Conservation (phyloP, 192 early-diverging fungal genomes). For the Ambispora gerdemannii region DNA sequence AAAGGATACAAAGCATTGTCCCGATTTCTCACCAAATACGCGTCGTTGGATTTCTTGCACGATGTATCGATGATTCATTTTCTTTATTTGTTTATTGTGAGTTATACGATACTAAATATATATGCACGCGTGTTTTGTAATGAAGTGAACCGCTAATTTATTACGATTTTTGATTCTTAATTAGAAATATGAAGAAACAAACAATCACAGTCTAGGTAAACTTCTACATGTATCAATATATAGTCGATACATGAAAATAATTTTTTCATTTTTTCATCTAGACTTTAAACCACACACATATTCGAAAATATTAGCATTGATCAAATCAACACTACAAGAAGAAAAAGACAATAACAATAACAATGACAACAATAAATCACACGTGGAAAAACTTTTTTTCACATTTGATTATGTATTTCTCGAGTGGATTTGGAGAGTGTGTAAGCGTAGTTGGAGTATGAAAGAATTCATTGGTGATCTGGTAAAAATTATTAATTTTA, state of each 20-base stretch:
- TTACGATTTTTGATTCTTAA: not conserved
- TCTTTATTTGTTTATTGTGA: slow-evolving; percentile 23
- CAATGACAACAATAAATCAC: not conserved
- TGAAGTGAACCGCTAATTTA: not conserved
- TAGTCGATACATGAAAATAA: not conserved
- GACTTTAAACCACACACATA: slow-evolving; percentile 10
- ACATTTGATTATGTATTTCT: slow-evolving; percentile 8
- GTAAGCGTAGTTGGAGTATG: slow-evolving; percentile 18
- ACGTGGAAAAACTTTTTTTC: slow-evolving; percentile 12
- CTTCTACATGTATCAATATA: not conserved
- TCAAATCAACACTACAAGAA: not conserved
- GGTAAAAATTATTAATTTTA: not conserved
- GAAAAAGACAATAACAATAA: slow-evolving; percentile 5
- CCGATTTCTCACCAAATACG: slow-evolving; percentile 13
- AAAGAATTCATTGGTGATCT: slow-evolving; percentile 8
- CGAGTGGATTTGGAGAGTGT: slow-evolving; percentile 15
- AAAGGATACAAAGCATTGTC: not conserved
- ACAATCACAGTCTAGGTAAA: slow-evolving; percentile 12
- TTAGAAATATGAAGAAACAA: slow-evolving; percentile 1
- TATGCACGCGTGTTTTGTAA: not conserved
- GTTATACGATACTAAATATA: not conserved
- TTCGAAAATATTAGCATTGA: slow-evolving; percentile 12
- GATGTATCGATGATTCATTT: slow-evolving; percentile 27
- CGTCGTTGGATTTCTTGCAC: slow-evolving; percentile 9
- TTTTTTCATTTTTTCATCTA: not conserved